Base-by-base conservation (phyloP, 441 rosid genomes). In the Corymbia calophylla region DNA sequence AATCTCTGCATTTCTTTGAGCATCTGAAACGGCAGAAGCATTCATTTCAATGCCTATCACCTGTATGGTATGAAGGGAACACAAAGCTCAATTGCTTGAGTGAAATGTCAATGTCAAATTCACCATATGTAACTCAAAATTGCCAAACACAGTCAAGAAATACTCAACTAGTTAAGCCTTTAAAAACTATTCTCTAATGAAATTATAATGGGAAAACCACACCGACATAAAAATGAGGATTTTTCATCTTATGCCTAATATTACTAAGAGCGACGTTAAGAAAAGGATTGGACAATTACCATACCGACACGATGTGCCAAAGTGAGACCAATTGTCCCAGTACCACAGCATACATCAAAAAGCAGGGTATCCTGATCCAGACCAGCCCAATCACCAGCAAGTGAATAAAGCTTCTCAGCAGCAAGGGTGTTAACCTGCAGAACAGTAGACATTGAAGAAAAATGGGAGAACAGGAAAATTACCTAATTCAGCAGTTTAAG, bases 311-410 rank as follows among this genome's bases (percentile, higher is more conserved):
- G 97, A 93, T 95, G 96, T 8, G 99, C 99, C 80, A 96, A 90
- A 8, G 99, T 98, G 64, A 98, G 97, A 62, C 99, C 99, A 48
- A 98, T 98, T 55, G 99, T 97, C 89, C 99, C 98, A 58, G 99
- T 98, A 87, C 99, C 99, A 91, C 99, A 98, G 91, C 99, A 98
- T 88, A 98, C 91, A 90, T 98, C 99, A 90, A 98, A 98, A 16
- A 98, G 93, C 91, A 98, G 91, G 49, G 99, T 97, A 91, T 96
- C 97, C 31, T 97, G 96, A 90, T 96, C 96, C 91, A 98, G 93
- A 90, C 91, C 95, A 92, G 99, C 99, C 99, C 99, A 98, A 90
- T 98, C 98, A 87, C 99, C 99, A 92, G 99, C 99, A 91, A 97
- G 97, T 11, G 98, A 93, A 93, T 95, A 98, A 49, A 98, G 94